A percentile compares a stretch with the other conserved stretches of the same genome.
phyloP scores from a whole-genome alignment of 371 early-diverging fungal species.

The Ecytonucleospora hepatopenaei region DNA sequence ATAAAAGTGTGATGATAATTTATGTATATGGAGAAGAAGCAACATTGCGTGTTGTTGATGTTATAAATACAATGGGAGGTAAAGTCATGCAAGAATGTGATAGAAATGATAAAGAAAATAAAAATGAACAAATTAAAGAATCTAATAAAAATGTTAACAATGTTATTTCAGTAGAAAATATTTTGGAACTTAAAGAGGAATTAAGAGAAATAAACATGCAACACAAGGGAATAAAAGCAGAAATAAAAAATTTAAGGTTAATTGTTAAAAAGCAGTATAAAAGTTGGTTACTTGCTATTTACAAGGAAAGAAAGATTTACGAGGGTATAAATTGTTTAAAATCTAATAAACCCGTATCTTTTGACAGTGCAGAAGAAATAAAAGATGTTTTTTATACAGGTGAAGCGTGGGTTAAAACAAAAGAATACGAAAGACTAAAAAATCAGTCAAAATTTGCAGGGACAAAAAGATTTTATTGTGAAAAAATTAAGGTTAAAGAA shows the following conservation, averaged over 20 bases:
- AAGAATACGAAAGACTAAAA: constrained; percentile 32
- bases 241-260: constrained; percentile 31
- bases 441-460: constrained; percentile 26
- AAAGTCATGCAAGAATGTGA: constrained; percentile 35
- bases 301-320: constrained; percentile 52
- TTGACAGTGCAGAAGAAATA: not conserved
- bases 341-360: not conserved
- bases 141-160: not conserved
- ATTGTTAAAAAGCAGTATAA: constrained; percentile 23
- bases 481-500: constrained; percentile 19
- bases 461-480: constrained; percentile 46
- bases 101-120: constrained; percentile 9
- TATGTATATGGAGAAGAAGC: constrained; percentile 53
- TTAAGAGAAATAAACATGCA: constrained; percentile 42
- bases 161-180: constrained; percentile 22
- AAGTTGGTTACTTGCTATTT: constrained; percentile 45
- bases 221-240: constrained; percentile 28
- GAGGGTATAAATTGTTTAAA: constrained; percentile 44
- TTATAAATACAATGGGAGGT: constrained; percentile 50
- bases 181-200: constrained; percentile 29
- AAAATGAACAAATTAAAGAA: not conserved
- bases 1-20: constrained; percentile 49
- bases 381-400: constrained; percentile 43
- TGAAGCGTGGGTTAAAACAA: constrained; percentile 49
- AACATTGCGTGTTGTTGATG: constrained; percentile 35